Base-by-base conservation (phyloP, 2,329 filamentous ascomycete species). In the Boeremia exigua region DNA sequence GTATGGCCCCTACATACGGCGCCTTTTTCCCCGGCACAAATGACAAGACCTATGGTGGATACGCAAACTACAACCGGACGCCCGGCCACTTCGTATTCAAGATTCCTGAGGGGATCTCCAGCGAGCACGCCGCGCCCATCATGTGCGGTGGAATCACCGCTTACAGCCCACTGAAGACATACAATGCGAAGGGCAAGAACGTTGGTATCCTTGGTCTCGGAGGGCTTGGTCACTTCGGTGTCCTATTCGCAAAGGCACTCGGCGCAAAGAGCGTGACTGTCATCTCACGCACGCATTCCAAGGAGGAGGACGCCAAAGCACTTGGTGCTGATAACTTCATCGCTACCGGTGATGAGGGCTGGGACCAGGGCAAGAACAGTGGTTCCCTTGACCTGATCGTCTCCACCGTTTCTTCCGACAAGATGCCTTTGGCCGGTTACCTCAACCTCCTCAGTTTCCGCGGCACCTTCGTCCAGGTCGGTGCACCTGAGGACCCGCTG, bases 81-180 rank as follows among this genome's bases (percentile, higher is more conserved):
- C 89, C 93, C 74, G 88, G 91, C 75, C 88, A 91, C 78, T 93
- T 84, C 70, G 82, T 81, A 10, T 82, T 86, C 73, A 87, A 87
- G 63, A 93, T 96, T 58, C 91, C 91, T n/a, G 89, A 92, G 14
- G 84, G 81, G 37, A 82, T 95, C 38, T 69, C 79, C 59, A 78
- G 73, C 48, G 76, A 73, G 25, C 76, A 86, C 40, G 90, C 87
- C 1, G 91, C 90, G 1, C 90, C 89, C 6, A 91, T 93, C 88
- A 82, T 95, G 62, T 96, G 91, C 75, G 91, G 90, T 37, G 91
- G 92, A 58, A 81, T 95, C 60, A 95, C 91, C 0, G 85, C 86
- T 30, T 96, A 88, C 79, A 88, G 84, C 56, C 91, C 92, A 0
- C 80, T 96, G 12, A 86, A 89, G 53, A 84, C 90, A 33, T 88